Evolutionary conservation across 2,329 filamentous ascomycete species (phyloP), one percentile per base, ranked within the genome.

Genomic region (Periconia sp.): DNA sequence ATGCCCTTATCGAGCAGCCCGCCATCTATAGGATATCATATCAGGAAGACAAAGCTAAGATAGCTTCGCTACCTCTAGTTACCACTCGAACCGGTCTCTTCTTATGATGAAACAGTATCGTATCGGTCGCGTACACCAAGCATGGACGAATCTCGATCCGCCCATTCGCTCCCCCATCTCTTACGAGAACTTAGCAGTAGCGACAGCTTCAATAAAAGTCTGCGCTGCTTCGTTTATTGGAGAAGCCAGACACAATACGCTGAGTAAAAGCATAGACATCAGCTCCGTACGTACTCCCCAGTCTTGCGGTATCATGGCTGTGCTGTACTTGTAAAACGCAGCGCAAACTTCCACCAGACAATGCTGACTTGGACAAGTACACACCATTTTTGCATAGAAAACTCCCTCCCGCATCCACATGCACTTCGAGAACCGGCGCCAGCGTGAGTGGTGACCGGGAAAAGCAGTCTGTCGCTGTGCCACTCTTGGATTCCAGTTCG

Each of bases 31-130:
- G 8, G 8, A 3, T 27, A n/a, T n/a, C n/a, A n/a, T n/a, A n/a
- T n/a, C n/a, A n/a, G n/a, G n/a, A n/a, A n/a, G n/a, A n/a, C n/a
- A n/a, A n/a, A 8, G 23, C 23, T 27, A 8, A 27, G 5, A 27
- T 27, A 8, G 23, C 23, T 27, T 27, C 8, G 3, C 23, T 5
- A 27, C 27, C 10, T 65, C 53, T 74, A 86, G 84, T 58, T 86
- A 85, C 69, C 85, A 87, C 66, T 80, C 77, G 37, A 71, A 74
- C 41, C 71, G 76, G 50, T 83, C 83, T 14, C 68, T 85, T 30
- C 74, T 77, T 46, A 80, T 79, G 47, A 85, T 87, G 82, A 81
- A 79, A 68, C 78, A 79, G 61, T 85, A 80, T 71, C 82, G 82
- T 60, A 84, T 87, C 61, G 85, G 84, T 61, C 80, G 79, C 63